Percentiles rank a stretch among this genome's conserved stretches.
These are phyloP conservation scores for Aspergillus costaricaensis DNA, from an alignment of 2,329 filamentous ascomycete species.

Conservation along the genomic window DNA sequence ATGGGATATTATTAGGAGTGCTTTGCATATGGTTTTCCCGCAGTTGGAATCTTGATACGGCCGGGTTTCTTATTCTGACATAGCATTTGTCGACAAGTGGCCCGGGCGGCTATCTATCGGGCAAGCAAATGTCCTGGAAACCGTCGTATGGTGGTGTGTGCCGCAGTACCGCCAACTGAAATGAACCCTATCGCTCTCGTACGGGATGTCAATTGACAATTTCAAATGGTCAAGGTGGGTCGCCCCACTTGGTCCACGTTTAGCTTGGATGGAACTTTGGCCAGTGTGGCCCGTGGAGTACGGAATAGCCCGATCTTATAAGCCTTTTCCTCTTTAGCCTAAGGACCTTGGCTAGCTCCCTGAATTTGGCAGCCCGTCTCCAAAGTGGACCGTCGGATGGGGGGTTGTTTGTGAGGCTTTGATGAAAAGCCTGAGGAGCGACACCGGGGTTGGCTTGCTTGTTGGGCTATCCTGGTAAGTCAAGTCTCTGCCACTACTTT, in stretches of 20 bases:
- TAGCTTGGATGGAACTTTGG: constrained; percentile 3
- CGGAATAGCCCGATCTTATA: neutral
- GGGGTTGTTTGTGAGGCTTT: constrained; percentile 1
- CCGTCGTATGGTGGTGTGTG: neutral
- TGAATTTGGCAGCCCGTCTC: neutral
- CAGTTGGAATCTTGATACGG: neutral
- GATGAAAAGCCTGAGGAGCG: constrained; percentile 5
- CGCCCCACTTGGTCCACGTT: constrained; percentile 2
- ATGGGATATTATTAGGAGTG: neutral
- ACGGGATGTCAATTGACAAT: constrained; percentile 2
- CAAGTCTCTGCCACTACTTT: neutral
- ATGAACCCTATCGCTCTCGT: neutral
- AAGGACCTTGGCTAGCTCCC: neutral
- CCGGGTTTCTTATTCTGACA: neutral
- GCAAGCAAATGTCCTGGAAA: neutral
- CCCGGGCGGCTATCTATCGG: neutral
- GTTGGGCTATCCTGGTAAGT: neutral
- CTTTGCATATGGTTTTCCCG: neutral
- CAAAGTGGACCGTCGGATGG: neutral
- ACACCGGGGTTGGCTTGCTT: neutral
- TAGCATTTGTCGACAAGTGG: neutral
- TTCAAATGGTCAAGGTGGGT: neutral
- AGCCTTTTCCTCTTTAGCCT: neutral
- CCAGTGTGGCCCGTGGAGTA: constrained; percentile 8
- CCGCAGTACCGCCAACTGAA: neutral